A percentile compares a stretch with the other conserved stretches of the same genome.
phyloP scores from a whole-genome alignment of 1,284 basidiomycete genomes.

The Singerocomus inundabilis region DNA sequence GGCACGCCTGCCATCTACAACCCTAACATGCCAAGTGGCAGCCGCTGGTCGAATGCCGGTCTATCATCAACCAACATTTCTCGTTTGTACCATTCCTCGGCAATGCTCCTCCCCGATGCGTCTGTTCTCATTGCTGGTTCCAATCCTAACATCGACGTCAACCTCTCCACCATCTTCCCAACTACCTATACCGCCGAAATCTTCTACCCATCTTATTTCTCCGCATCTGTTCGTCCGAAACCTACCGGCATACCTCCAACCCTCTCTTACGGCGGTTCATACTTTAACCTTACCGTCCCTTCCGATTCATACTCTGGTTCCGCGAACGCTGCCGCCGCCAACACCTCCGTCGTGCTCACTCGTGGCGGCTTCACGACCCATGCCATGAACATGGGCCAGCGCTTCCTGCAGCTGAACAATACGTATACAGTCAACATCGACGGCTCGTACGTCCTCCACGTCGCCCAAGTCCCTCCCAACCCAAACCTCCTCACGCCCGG shows the following conservation, averaged over 20 bases:
- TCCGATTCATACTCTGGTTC: slow-evolving; percentile 62
- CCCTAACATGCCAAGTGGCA: slow-evolving; percentile 60
- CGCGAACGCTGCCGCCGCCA: slow-evolving; percentile 67
- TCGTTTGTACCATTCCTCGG: slow-evolving; percentile 86
- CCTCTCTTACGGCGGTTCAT: slow-evolving; percentile 82
- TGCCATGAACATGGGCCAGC: slow-evolving; percentile 92
- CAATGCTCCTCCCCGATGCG: slow-evolving; percentile 86
- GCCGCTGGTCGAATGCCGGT: slow-evolving; percentile 72
- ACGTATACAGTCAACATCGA: slow-evolving; percentile 80
- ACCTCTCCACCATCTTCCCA: slow-evolving; percentile 65
- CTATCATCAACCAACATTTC: slow-evolving; percentile 61
- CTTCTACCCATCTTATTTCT: slow-evolving; percentile 86
- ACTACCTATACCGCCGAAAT: slow-evolving; percentile 87
- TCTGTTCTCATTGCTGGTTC: slow-evolving; percentile 88
- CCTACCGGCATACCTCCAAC: slow-evolving; percentile 71
- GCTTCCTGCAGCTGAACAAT: slow-evolving; percentile 73
- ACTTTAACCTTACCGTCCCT: slow-evolving; percentile 69
- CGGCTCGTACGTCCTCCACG: slow-evolving; percentile 73
- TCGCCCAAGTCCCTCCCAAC: slow-evolving; percentile 79
- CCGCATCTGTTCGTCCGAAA: slow-evolving; percentile 67
- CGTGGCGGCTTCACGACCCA: slow-evolving; percentile 94
- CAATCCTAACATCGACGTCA: slow-evolving; percentile 90
- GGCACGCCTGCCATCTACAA: slow-evolving; percentile 76
- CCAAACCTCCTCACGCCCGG: slow-evolving; percentile 84
- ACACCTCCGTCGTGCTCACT: slow-evolving; percentile 78